Evolutionary conservation across 2,329 filamentous ascomycete genomes (phyloP).

Genomic region (Beauveria sp.): DNA sequence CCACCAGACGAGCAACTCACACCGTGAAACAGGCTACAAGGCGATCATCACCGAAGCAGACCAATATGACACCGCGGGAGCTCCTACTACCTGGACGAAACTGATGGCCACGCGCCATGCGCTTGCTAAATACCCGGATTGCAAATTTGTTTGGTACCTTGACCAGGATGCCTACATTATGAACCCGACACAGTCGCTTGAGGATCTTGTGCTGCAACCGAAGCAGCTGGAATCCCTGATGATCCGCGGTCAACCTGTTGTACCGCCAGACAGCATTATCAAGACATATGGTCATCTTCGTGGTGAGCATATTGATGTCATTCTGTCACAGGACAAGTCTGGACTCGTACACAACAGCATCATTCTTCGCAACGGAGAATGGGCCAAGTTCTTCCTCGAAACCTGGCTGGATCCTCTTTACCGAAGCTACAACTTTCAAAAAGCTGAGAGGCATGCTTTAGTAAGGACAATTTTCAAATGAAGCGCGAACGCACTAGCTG

Average conservation of each 20-base stretch:
- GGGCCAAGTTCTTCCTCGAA: conserved; percentile 88
- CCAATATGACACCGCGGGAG: conserved; percentile 63
- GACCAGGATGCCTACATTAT: conserved; percentile 83
- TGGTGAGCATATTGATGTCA: conserved; percentile 68
- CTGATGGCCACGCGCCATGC: conserved; percentile 86
- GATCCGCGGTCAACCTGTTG: conserved; percentile 77
- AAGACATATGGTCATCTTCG: conserved; percentile 83
- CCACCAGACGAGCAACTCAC: background rate
- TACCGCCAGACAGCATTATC: conserved; percentile 94
- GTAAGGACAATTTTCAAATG: conserved; percentile 39
- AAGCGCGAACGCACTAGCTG: conserved; percentile 16
- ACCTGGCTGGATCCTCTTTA: conserved; percentile 96
- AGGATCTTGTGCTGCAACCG: conserved; percentile 62
- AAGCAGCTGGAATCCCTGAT: conserved; percentile 66
- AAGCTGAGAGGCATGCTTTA: conserved; percentile 84
- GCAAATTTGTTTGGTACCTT: conserved; percentile 79
- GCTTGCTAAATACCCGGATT: conserved; percentile 69
- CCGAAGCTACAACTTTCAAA: conserved; percentile 91
- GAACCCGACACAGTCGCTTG: conserved; percentile 64
- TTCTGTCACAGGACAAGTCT: conserved; percentile 76
- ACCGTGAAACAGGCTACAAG: conserved; percentile 58
- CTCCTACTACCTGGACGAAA: conserved; percentile 62
- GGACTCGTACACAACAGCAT: conserved; percentile 73
- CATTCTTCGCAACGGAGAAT: conserved; percentile 74
- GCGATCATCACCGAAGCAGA: conserved; percentile 72